These are phyloP conservation scores for Vigna trinervia DNA, from an alignment of 306 rosid genomes.

Conservation along the genomic window DNA sequence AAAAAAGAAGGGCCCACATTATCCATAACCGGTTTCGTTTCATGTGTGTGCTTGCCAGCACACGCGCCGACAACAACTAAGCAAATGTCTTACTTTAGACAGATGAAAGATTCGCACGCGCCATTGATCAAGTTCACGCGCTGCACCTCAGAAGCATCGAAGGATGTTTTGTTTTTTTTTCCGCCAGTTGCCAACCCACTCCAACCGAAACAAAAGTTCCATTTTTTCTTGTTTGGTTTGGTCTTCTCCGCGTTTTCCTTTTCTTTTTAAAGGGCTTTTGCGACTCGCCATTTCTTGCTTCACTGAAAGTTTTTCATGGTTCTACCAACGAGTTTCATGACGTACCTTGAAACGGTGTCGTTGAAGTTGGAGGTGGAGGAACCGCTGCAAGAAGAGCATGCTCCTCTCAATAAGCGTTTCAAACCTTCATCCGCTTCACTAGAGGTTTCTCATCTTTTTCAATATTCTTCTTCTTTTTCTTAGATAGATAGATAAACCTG, in stretches of 20 bases:
- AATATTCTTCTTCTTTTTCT: no score
- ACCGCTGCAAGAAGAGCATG: constrained; percentile 64
- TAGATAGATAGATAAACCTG: no score
- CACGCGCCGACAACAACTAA: constrained; percentile 6
- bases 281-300: not conserved
- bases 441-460: constrained; percentile 53
- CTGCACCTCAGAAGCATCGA: constrained; percentile 7
- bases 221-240: not conserved
- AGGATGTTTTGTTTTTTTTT: not conserved
- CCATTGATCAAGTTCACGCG: constrained; percentile 7
- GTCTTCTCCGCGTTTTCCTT: not conserved
- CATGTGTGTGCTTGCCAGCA: constrained; percentile 19
- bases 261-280: not conserved
- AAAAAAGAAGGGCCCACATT: constrained; percentile 11
- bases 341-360: constrained; percentile 56
- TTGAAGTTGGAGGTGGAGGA: constrained; percentile 87
- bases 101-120: not conserved
- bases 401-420: constrained; percentile 67
- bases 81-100: not conserved
- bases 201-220: not conserved
- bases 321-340: constrained; percentile 67
- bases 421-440: constrained; percentile 55
- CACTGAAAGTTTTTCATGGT: constrained; percentile 49
- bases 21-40: not conserved
- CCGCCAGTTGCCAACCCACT: not conserved